Evolutionary conservation across 2,329 filamentous ascomycete species (phyloP).

Genomic region (Cordyceps cicadae): DNA sequence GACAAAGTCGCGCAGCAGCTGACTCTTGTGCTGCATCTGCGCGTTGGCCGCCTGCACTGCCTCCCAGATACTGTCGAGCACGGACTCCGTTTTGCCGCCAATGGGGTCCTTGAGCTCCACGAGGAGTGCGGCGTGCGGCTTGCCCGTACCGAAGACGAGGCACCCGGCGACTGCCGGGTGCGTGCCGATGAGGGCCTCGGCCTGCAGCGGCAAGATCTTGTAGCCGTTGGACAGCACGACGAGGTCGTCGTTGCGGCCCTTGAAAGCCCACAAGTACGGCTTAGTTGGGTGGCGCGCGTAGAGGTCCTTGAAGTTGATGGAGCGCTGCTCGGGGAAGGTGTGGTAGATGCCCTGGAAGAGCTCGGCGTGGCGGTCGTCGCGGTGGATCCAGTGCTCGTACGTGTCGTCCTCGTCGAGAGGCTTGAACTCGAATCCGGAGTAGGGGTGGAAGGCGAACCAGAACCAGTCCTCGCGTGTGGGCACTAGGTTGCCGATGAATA

Average conservation of each 20-base stretch:
- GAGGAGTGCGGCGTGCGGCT: slow-evolving; percentile 20
- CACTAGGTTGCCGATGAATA: slow-evolving; percentile 26
- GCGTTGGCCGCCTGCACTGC: slow-evolving; percentile 35
- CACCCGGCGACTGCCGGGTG: slow-evolving; percentile 21
- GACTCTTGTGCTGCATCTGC: slow-evolving; percentile 30
- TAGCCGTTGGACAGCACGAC: slow-evolving; percentile 25
- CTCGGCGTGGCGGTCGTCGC: slow-evolving; percentile 20
- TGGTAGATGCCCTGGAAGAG: slow-evolving; percentile 27
- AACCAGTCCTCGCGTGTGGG: slow-evolving; percentile 22
- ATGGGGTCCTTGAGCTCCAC: slow-evolving; percentile 20
- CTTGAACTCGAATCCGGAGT: slow-evolving; percentile 27
- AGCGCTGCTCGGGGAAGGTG: slow-evolving; percentile 22
- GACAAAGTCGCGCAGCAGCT: slow-evolving; percentile 34
- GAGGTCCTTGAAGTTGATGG: slow-evolving; percentile 24
- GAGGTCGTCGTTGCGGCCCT: slow-evolving; percentile 23
- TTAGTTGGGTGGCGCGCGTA: slow-evolving; percentile 22
- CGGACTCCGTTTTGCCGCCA: slow-evolving; percentile 13
- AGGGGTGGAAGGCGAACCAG: slow-evolving; percentile 27
- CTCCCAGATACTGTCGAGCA: slow-evolving; percentile 37
- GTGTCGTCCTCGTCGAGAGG: slow-evolving; percentile 20
- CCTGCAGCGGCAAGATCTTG: slow-evolving; percentile 24
- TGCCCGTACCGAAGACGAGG: slow-evolving; percentile 21
- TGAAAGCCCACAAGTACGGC: slow-evolving; percentile 22
- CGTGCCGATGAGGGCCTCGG: slow-evolving; percentile 20
- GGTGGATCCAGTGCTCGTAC: slow-evolving; percentile 26